Base-by-base conservation (phyloP, 768 basidiomycete genomes). In the Lentinula boryana region DNA sequence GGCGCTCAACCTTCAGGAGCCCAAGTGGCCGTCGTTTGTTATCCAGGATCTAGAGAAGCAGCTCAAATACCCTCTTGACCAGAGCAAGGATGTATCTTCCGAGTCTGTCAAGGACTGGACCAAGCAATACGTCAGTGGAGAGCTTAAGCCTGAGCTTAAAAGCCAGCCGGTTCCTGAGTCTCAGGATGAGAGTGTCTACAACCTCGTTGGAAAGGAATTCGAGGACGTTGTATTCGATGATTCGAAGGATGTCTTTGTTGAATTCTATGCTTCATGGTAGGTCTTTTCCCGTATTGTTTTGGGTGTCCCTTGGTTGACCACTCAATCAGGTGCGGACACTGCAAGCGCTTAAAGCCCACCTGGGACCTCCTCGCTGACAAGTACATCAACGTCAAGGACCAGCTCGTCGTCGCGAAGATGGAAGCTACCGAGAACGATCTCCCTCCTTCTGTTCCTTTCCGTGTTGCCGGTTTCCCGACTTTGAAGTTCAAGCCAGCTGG, bases 361-460 rank as follows among this genome's bases (percentile, higher is more conserved):
- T 99, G 94, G 93, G 95, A 98, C 62, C 83, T 79, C 27, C 84
- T 99, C 40, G 97, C 84, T 59, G 90, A 95, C 69, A 89, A 88
- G 69, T 98, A 87, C 75, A 83, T 84, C 50, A 71, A 78, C 57
- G 78, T 87, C 71, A 87, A 89, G 75, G 88, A 94, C 69, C 83
- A 82, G 40, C 67, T 97, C 60, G 65, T 85, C 67, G 94, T 96
- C 72, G 95, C 94, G 68, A 98, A 98, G 77, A 87, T 98, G 78
- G 97, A 99, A 65, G 93, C 94, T 1, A 88, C 88, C 62, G 95
- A 97, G 75, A 99, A 99, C 72, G 97, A 99, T 72, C 81, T 99
- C 15, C 96, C 97, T 51, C 79, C 87, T 18, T 84, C 84, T n/a
- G 84, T 88, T 62, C 85, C 88, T 35, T 98, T 99, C 92, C 85